Evolutionary conservation across 805 yeast species (phyloP).

Genomic region (Wickerhamiella musiphila): DNA sequence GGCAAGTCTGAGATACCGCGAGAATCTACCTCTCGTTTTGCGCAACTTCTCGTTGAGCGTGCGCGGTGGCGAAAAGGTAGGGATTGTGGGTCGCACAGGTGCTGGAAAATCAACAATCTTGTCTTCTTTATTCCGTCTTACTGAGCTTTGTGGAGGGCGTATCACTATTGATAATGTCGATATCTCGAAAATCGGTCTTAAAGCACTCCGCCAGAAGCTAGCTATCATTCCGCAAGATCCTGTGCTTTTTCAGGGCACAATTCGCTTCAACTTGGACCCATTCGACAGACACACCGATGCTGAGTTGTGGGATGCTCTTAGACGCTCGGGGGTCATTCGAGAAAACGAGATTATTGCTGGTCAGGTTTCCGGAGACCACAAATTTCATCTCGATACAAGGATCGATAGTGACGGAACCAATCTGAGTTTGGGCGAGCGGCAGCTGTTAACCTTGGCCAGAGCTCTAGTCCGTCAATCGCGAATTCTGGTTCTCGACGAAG

Average conservation of each 20-base stretch:
- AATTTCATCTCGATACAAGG: constrained; percentile 38
- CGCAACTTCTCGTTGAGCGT: constrained; percentile 35
- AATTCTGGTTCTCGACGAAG: constrained; percentile 55
- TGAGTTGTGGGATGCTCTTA: constrained; percentile 51
- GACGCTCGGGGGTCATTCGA: constrained; percentile 33
- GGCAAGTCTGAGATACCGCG: constrained; percentile 45
- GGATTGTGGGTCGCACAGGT: constrained; percentile 82
- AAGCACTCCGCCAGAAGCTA: constrained; percentile 50
- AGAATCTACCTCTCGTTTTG: constrained; percentile 46
- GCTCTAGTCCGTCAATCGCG: constrained; percentile 48
- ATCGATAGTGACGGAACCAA: constrained; percentile 58
- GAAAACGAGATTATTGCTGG: constrained; percentile 16
- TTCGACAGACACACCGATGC: constrained; percentile 40
- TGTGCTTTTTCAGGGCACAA: constrained; percentile 62
- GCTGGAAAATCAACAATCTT: constrained; percentile 73
- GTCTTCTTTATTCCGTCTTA: constrained; percentile 51
- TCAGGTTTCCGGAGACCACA: constrained; percentile 27
- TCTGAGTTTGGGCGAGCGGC: constrained; percentile 57
- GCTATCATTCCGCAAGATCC: constrained; percentile 87
- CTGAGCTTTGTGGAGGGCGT: constrained; percentile 36
- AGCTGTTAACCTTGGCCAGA: constrained; percentile 49
- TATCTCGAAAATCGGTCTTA: constrained; percentile 45
- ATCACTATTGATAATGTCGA: constrained; percentile 56
- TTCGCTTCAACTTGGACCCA: constrained; percentile 66
- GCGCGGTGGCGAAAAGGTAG: constrained; percentile 48